Base-by-base conservation (phyloP, 768 basidiomycete genomes). In the Leccinum imitatum region DNA sequence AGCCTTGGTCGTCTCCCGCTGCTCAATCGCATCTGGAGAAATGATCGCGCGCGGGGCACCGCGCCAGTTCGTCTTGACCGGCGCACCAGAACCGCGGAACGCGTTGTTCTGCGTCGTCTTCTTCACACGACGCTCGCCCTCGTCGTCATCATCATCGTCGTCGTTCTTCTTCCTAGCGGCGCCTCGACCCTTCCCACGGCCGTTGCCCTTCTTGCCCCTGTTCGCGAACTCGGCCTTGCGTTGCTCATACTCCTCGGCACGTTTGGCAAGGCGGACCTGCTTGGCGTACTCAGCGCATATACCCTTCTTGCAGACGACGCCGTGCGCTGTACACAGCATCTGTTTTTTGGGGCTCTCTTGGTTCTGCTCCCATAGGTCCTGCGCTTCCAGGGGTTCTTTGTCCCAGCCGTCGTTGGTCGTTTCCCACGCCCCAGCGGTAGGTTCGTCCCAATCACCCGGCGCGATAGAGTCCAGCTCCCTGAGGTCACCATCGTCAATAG, bases 261-360 rank as follows among this genome's bases (percentile, higher is more conserved):
- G 59, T 50, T 65, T 67, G 5, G 50, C 3, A 1, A 59, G 46
- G 23, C 73, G 69, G 19, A 67, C 10, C 60, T 72, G 69, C 33
- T n/a, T 65, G 2, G 71, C 73, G 50, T 75, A 74, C 58, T 71
- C 71, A 53, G 53, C 56, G 37, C 76, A 77, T 50, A 77, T 77
- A 55, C 76, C 74, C 61, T 73, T 75, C 59, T 65, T 74, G 65
- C 76, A 77, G 14, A 76, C 67, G 27, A 61, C 47, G 10, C 74
- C 73, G 50, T 78, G 77, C 30, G 69, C 73, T 1, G 58, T 62
- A 60, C 76, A 77, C 52, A 69, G 30, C 6, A 60, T 41, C 52
- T 63, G 65, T 47, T 59, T 57, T 39, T 58, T 57, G 17, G 27
- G 50, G 11, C 48, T 9, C 30, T 60, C 51, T 56, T 62, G 56